Base-by-base conservation (phyloP, 2,329 filamentous ascomycete species). In the Pestalotiopsis sp. region DNA sequence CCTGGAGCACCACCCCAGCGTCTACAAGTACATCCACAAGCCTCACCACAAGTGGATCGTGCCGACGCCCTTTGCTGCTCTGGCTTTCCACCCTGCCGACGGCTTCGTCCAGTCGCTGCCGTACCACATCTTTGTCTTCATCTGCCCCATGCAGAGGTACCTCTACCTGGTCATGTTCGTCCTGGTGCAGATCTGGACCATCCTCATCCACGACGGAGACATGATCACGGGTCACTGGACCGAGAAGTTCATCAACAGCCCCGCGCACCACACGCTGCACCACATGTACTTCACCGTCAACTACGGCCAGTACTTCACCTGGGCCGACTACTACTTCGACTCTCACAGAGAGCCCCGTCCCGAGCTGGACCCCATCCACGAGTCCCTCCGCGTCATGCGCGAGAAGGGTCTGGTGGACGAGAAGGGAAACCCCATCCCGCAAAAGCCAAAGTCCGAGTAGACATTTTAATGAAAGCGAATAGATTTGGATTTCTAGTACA, bases 11-110 rank as follows among this genome's bases (percentile, higher is more conserved):
- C 90, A 93, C 79, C 90, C 91, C 7, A 75, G 82, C 62, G 79
- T 96, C 74, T 98, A 98, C 89, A 97, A 95, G 85, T 86, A 86
- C 73, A 87, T 98, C 65, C 95, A 98, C 88, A 98, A 98, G 89
- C 92, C 94, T 73, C 95, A 98, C 83, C 95, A 98, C 90, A 98
- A 97, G 85, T 98, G 95, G 95, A 75, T 59, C 25, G 82, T 85
- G 60, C 83, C 83, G 14, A 84, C 82, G 0, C 83, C 83, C 3
- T 85, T 80, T 79, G 83, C 83, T 61, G 82, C 83, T 20, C 78
- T 84, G 66, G 83, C 83, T 25, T 85, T 85, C 75, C 83, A 85
- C 76, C 83, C 83, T 0, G 73, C 84, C 7, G 83, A 85, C 59
- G 83, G 83, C 31, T 85, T 80, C 66, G 76, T 82, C 13, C 83